phyloP scores from a whole-genome alignment of 2,329 filamentous ascomycete genomes.

The Hymenoscyphus fraxineus region DNA sequence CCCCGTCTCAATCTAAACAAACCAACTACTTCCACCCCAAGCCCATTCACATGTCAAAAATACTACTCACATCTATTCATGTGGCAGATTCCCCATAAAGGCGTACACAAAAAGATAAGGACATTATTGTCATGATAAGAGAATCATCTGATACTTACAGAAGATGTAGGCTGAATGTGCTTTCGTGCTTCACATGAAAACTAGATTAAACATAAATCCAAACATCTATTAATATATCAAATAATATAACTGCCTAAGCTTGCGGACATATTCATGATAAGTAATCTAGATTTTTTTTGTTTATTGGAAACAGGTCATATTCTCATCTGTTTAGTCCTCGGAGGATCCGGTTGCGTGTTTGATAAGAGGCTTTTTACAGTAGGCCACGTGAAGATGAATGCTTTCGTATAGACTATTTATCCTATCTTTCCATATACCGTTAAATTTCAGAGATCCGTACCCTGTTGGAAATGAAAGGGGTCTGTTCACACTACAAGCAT shows the following conservation, averaged over 20 bases:
- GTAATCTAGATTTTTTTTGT: not conserved
- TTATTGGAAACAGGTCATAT: not conserved
- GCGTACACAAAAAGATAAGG: not conserved
- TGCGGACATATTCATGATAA: not conserved
- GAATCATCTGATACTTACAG: not conserved
- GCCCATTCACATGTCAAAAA: not conserved
- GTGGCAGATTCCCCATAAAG: not conserved
- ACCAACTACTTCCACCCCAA: not conserved
- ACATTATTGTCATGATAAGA: not conserved
- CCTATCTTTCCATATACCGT: not conserved
- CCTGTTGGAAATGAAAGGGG: not conserved
- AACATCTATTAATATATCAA: no score
- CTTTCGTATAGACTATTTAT: not conserved
- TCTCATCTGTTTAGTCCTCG: conserved; percentile 2
- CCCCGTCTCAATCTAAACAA: not conserved
- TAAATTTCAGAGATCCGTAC: conserved; percentile 3
- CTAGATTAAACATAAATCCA: not conserved
- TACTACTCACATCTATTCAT: not conserved
- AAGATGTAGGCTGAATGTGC: not conserved
- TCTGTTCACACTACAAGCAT: not conserved
- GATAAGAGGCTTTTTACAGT: not conserved
- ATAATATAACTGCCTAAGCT: not conserved
- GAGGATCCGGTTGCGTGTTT: conserved; percentile 7
- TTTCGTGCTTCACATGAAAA: not conserved
- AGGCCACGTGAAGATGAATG: conserved; percentile 4